Evolutionary conservation across 768 basidiomycete genomes (phyloP).

Genomic region (Myochromella boudieri): DNA sequence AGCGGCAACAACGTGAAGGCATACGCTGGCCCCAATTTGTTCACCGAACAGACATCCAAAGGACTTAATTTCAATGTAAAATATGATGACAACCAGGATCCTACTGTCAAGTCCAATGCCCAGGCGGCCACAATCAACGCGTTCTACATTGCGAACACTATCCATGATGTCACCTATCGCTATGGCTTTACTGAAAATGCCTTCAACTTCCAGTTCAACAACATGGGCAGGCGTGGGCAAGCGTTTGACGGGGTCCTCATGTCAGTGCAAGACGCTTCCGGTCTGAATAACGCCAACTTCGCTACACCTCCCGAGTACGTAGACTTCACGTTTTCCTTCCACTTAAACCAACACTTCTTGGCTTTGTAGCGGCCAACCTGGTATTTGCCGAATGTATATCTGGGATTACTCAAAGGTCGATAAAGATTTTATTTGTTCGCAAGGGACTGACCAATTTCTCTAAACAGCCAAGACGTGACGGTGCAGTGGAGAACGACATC

Average conservation of each 20-base stretch:
- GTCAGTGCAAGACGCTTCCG: slow-evolving; percentile 49
- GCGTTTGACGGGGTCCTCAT: slow-evolving; percentile 50
- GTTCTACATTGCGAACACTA: slow-evolving; percentile 61
- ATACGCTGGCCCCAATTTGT: slow-evolving; percentile 27
- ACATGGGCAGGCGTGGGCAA: slow-evolving; percentile 51
- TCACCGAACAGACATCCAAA: slow-evolving; percentile 34
- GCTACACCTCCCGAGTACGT: slow-evolving; percentile 44
- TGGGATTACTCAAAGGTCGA: slow-evolving; percentile 22
- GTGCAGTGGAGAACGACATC: slow-evolving; percentile 63
- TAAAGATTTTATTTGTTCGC: not conserved
- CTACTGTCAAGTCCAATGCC: slow-evolving; percentile 38
- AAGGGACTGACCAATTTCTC: not conserved
- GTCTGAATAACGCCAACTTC: slow-evolving; percentile 44
- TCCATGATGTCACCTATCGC: slow-evolving; percentile 48
- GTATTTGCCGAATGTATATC: slow-evolving; percentile 29
- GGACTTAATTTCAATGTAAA: slow-evolving; percentile 40
- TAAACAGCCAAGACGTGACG: slow-evolving; percentile 51
- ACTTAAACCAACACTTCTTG: not conserved
- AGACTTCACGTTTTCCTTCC: slow-evolving; percentile 1
- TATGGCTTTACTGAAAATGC: slow-evolving; percentile 60
- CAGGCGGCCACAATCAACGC: slow-evolving; percentile 54
- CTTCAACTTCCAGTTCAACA: slow-evolving; percentile 63
- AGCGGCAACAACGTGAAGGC: slow-evolving; percentile 40
- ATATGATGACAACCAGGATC: slow-evolving; percentile 27
- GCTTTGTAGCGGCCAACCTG: slow-evolving; percentile 30